Percentiles rank a stretch among this genome's conserved stretches.
Evolutionary conservation across 2,329 filamentous ascomycete species (phyloP).

Genomic region (Aspergillus piperis): DNA sequence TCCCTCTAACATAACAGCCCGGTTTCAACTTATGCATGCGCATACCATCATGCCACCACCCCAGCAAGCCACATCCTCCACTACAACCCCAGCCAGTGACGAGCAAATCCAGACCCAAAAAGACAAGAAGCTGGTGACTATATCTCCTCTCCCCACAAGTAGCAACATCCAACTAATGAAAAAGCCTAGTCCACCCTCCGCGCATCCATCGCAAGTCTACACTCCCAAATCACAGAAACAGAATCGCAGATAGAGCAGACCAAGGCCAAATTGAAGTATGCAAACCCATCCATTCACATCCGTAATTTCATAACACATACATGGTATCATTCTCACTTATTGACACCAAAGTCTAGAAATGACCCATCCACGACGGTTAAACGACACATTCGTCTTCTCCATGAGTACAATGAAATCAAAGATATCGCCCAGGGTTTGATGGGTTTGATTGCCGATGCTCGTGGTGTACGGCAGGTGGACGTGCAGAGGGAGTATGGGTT

Average conservation of each 20-base stretch:
- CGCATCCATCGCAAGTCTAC: slow-evolving; percentile 40
- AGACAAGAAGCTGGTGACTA: slow-evolving; percentile 31
- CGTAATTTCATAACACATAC: neutral
- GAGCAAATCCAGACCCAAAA: slow-evolving; percentile 10
- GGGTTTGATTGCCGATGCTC: slow-evolving; percentile 66
- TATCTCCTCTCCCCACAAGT: neutral
- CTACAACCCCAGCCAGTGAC: neutral
- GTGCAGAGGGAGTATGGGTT: slow-evolving; percentile 45
- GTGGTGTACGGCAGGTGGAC: slow-evolving; percentile 56
- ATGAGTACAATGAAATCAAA: slow-evolving; percentile 71
- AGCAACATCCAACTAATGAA: neutral
- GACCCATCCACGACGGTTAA: slow-evolving; percentile 58
- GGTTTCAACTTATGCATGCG: neutral
- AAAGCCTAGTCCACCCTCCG: slow-evolving; percentile 24
- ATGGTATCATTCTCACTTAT: neutral
- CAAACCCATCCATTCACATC: neutral
- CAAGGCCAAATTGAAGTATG: slow-evolving; percentile 40
- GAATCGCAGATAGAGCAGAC: slow-evolving; percentile 37
- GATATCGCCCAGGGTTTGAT: slow-evolving; percentile 67
- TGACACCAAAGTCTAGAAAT: slow-evolving; percentile 20
- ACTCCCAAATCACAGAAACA: slow-evolving; percentile 48
- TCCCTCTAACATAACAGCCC: no score
- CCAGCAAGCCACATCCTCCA: neutral
- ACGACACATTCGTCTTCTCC: slow-evolving; percentile 64
- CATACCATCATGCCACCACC: neutral